Base-by-base conservation (phyloP, 225 moss, liverwort and hornwort species). In the Neckera pumila region DNA sequence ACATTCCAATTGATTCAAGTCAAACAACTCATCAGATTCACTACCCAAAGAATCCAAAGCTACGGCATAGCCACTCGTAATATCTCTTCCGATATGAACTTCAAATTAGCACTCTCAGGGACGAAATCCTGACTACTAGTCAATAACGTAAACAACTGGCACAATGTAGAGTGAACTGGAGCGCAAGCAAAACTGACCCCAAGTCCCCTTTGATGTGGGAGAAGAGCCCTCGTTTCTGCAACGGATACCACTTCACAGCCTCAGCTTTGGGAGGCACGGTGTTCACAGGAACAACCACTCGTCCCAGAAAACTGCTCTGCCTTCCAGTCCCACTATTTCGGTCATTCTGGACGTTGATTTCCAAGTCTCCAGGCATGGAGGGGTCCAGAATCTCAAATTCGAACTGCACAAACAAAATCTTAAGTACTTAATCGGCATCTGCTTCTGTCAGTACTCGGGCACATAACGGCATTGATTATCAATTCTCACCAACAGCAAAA, bases 181-280 rank as follows among this genome's bases (percentile, higher is more conserved):
- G 65, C 42, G 59, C 51, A n/a, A 61, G 47, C 1, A 40, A 76
- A 89, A 79, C 96, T 90, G 65, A 98, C 96, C 96, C 98, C 85
- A 98, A 88, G 77, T 98, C 96, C 56, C 96, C 96, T 88, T 98
- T 96, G 62, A 98, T 93, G 72, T 96, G 92, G 67, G 96, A 96
- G 72, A 96, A 96, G 6, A 96, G 88, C 3, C 95, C 94, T 53
- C 98, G 95, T 91, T 95, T 96, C 74, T 96, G 95, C 90, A 98
- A 85, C 10, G 95, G 96, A 47, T 92, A 89, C 96, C 96, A 98
- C 84, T 90, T 94, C 70, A 96, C 76, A 70, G 92, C 87, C 82
- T 97, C 98, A 4, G 90, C 92, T 85, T 94, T 93, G 0, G 92
- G 92, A 6, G 95, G 94, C n/a, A 96, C 95, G 8, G 86, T 83